phyloP scores from a whole-genome alignment of 495 filamentous ascomycete species.

The Penicillium flavigenum region DNA sequence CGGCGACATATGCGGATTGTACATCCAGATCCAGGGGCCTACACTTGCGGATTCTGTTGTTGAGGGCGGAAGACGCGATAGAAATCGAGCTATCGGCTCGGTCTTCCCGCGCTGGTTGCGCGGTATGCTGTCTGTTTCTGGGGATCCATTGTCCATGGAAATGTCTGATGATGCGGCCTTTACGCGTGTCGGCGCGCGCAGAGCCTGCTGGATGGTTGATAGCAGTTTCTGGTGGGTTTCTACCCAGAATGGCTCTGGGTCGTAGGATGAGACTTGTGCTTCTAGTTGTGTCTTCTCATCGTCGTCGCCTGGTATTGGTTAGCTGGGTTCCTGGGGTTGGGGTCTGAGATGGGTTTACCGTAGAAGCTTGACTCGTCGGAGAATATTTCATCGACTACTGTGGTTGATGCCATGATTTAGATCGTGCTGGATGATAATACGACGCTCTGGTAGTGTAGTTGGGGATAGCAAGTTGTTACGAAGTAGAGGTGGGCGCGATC shows the following conservation, averaged over 20 bases:
- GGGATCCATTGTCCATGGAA: conserved; percentile 16
- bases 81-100: conserved; percentile 63
- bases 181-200: background rate
- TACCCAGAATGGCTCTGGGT: conserved; percentile 50
- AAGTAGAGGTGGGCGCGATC: background rate
- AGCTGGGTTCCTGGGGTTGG: background rate
- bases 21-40: conserved; percentile 67
- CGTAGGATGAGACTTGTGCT: conserved; percentile 38
- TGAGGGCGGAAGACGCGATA: conserved; percentile 64
- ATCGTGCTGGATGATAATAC: background rate
- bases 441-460: background rate
- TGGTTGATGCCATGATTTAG: conserved; percentile 9
- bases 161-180: conserved; percentile 2
- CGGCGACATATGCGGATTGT: conserved; percentile 48
- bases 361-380: conserved; percentile 77
- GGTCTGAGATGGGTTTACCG: conserved; percentile 38
- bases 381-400: conserved; percentile 29
- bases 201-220: conserved; percentile 30
- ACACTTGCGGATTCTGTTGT: conserved; percentile 41
- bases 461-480: background rate
- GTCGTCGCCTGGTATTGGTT: conserved; percentile 53
- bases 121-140: conserved; percentile 47
- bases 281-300: conserved; percentile 41
- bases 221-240: conserved; percentile 32
- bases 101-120: conserved; percentile 38